These are phyloP conservation scores for Volvox carteri DNA, from an alignment of 163 green algal species.

Conservation along the genomic window DNA sequence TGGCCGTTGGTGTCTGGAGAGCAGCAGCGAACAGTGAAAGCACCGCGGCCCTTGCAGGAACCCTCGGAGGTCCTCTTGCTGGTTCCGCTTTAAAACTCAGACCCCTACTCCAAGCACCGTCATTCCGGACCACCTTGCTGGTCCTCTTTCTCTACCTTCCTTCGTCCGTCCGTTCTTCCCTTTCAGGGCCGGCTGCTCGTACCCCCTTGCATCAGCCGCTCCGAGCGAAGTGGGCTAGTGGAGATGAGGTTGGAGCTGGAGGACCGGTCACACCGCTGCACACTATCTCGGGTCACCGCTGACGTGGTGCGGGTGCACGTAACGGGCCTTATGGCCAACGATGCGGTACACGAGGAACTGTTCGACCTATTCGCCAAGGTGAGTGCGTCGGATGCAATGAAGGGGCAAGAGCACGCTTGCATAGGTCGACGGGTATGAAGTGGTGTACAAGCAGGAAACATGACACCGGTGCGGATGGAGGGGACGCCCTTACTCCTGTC, in stretches of 20 bases:
- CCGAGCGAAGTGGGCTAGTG: conserved; percentile 53
- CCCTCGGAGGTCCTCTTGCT: too few relatives aligned
- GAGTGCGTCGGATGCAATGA: too few relatives aligned
- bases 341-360: conserved; percentile 50
- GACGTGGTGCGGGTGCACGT: conserved; percentile 83
- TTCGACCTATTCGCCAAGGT: conserved; percentile 48
- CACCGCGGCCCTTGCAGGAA: too few relatives aligned
- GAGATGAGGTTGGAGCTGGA: conserved; percentile 79
- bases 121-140: too few relatives aligned
- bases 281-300: conserved; percentile 78
- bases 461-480: too few relatives aligned
- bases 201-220: conserved; percentile 83
- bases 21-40: too few relatives aligned
- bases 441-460: too few relatives aligned
- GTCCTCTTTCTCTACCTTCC: too few relatives aligned
- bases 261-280: conserved; percentile 70
- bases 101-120: neutral
- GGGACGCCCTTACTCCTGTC: too few relatives aligned
- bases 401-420: neutral
- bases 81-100: too few relatives aligned
- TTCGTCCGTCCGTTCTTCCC: neutral
- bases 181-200: conserved; percentile 75
- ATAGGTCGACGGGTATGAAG: too few relatives aligned
- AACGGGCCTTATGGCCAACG: conserved; percentile 49
- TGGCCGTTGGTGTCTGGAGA: too few relatives aligned